Evolutionary conservation across 257 asterid genomes (phyloP).

Genomic region (Solanum bulbocastanum): DNA sequence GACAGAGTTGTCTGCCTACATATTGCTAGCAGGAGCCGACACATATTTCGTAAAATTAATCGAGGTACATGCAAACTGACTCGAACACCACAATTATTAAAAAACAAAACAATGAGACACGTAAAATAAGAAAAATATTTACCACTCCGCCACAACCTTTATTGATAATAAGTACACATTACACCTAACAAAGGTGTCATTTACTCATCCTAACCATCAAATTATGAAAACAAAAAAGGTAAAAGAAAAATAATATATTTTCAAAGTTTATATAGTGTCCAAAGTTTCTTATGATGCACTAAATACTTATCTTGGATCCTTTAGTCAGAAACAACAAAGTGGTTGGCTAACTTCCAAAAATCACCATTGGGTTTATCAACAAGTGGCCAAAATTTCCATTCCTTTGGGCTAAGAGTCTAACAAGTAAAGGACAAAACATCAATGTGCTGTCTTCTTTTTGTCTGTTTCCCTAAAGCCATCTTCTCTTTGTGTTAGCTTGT

Average conservation of each 20-base stretch:
- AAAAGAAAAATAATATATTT: neutral
- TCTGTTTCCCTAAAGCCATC: neutral
- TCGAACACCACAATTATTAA: too few relatives aligned
- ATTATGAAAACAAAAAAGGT: neutral
- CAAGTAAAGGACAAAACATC: neutral
- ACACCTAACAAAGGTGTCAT: neutral
- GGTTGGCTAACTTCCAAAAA: neutral
- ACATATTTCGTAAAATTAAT: too few relatives aligned
- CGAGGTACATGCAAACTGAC: accelerated
- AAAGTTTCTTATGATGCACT: neutral
- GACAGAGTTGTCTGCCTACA: too few relatives aligned
- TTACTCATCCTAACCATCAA: neutral
- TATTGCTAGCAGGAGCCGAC: too few relatives aligned
- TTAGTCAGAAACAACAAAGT: neutral
- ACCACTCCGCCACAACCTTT: accelerated
- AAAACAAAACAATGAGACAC: too few relatives aligned
- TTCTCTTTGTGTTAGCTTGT: neutral
- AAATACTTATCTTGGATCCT: neutral
- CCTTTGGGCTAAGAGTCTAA: neutral
- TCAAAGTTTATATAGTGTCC: neutral
- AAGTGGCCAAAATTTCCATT: constrained; percentile 1
- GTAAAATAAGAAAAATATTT: accelerated
- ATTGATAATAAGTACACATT: accelerated
- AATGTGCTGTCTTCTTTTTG: constrained; percentile 1
- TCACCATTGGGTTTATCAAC: neutral